phyloP scores from a whole-genome alignment of 2,329 filamentous ascomycete genomes.

The Fusarium pilosicola region DNA sequence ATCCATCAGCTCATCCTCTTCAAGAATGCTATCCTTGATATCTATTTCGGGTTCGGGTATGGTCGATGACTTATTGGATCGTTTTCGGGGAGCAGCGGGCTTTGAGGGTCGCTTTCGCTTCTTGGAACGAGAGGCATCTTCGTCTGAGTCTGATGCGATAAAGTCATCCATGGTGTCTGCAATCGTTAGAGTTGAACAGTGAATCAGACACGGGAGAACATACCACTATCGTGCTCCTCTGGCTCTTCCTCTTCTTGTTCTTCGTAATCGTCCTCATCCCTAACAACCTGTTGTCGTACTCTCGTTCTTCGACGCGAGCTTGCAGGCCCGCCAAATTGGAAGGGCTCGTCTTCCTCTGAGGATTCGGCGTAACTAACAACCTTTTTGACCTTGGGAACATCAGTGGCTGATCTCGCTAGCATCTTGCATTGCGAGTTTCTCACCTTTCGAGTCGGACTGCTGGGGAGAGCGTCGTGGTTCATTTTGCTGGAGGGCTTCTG shows the following conservation, averaged over 20 bases:
- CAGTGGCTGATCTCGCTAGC: not conserved
- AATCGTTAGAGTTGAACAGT: constrained; percentile 1
- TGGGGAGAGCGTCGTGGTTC: constrained; percentile 46
- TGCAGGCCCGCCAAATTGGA: constrained; percentile 57
- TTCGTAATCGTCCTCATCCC: constrained; percentile 77
- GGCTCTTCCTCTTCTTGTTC: constrained; percentile 74
- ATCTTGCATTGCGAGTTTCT: not conserved
- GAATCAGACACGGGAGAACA: not conserved
- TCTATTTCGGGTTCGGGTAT: constrained; percentile 20
- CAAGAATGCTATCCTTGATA: constrained; percentile 57
- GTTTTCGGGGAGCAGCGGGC: constrained; percentile 67
- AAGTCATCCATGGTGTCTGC: constrained; percentile 84
- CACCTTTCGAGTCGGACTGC: constrained; percentile 86
- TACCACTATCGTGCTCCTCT: constrained; percentile 71
- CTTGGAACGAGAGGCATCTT: constrained; percentile 64
- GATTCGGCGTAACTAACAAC: constrained; percentile 85
- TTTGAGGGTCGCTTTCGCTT: constrained; percentile 79
- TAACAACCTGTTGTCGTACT: constrained; percentile 68
- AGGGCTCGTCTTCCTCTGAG: constrained; percentile 81
- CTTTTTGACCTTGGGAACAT: constrained; percentile 58
- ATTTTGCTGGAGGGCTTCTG: constrained; percentile 52
- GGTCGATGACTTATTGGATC: constrained; percentile 63
- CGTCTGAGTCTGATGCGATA: constrained; percentile 84
- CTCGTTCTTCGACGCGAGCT: constrained; percentile 54
- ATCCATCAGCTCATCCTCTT: constrained; percentile 65